Evolutionary conservation across 305 asterid genomes (phyloP).

Genomic region (Andrographis paniculata): DNA sequence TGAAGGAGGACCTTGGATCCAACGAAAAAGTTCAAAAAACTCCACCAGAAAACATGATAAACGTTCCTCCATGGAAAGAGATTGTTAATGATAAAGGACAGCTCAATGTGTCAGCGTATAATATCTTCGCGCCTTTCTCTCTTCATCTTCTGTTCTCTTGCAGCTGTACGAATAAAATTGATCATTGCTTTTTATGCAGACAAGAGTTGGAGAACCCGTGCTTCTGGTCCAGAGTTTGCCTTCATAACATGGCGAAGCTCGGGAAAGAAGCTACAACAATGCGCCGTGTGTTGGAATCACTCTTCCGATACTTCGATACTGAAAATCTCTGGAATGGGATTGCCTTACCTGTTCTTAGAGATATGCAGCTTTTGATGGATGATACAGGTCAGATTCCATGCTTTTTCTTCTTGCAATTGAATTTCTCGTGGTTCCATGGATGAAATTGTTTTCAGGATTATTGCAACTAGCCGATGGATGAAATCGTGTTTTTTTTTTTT

Average conservation of each 20-base stretch:
- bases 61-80: constrained; percentile 71
- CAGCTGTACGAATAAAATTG: neutral
- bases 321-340: constrained; percentile 78
- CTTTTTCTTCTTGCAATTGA: neutral
- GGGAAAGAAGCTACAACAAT: constrained; percentile 96
- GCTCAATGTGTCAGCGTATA: constrained; percentile 61
- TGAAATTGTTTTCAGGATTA: neutral
- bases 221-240: constrained; percentile 93
- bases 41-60: constrained; percentile 34
- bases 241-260: constrained; percentile 91
- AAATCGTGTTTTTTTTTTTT: constrained; percentile 5
- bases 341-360: constrained; percentile 85
- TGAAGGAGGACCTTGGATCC: constrained; percentile 39
- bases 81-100: constrained; percentile 67
- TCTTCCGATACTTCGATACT: constrained; percentile 76
- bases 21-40: constrained; percentile 63
- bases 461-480: constrained; percentile 1
- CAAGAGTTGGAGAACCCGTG: constrained; percentile 68
- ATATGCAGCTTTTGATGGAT: constrained; percentile 87
- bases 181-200: constrained; percentile 25
- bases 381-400: constrained; percentile 49
- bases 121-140: constrained; percentile 6
- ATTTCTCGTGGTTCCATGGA: neutral
- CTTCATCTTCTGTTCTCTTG: neutral
- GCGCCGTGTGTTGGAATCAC: constrained; percentile 93